phyloP scores from a whole-genome alignment of 257 asterid genomes.

The Striga asiatica region DNA sequence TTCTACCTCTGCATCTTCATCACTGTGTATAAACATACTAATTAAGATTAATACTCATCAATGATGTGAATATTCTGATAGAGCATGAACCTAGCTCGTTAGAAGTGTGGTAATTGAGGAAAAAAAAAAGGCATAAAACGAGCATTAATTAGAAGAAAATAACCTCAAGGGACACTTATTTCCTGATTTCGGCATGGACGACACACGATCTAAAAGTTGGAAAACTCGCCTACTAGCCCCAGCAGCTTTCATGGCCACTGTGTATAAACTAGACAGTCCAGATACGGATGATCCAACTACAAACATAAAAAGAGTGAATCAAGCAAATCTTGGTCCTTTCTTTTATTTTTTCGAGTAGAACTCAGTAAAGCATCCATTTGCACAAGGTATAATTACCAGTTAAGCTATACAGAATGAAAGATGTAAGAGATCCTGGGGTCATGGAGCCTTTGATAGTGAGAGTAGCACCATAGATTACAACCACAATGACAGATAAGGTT shows the following conservation, averaged over 20 bases:
- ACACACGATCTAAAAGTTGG: slow-evolving; percentile 64
- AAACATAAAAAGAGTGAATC: not conserved
- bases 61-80: too few relatives aligned
- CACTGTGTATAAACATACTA: slow-evolving; percentile 3
- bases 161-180: slow-evolving; percentile 48
- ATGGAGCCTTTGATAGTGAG: slow-evolving; percentile 45
- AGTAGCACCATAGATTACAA: slow-evolving; percentile 57
- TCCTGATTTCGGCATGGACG: slow-evolving; percentile 66
- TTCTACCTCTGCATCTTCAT: slow-evolving; percentile 28
- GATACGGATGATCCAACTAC: slow-evolving; percentile 67
- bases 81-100: too few relatives aligned
- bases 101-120: not conserved
- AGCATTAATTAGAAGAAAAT: slow-evolving; percentile 9
- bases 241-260: slow-evolving; percentile 82
- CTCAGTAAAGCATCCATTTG: not conserved
- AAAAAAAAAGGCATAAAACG: not conserved
- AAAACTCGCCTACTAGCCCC: slow-evolving; percentile 91
- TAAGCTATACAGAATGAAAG: slow-evolving; percentile 59
- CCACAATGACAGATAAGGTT: slow-evolving; percentile 45
- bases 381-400: slow-evolving; percentile 27
- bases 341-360: not conserved
- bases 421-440: slow-evolving; percentile 55
- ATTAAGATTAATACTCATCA: not conserved
- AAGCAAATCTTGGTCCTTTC: not conserved
- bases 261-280: slow-evolving; percentile 56